Percentiles rank a stretch among this genome's conserved stretches.
Conservation (phyloP, 495 filamentous ascomycete genomes). For the Lentithecium fluviatile region DNA sequence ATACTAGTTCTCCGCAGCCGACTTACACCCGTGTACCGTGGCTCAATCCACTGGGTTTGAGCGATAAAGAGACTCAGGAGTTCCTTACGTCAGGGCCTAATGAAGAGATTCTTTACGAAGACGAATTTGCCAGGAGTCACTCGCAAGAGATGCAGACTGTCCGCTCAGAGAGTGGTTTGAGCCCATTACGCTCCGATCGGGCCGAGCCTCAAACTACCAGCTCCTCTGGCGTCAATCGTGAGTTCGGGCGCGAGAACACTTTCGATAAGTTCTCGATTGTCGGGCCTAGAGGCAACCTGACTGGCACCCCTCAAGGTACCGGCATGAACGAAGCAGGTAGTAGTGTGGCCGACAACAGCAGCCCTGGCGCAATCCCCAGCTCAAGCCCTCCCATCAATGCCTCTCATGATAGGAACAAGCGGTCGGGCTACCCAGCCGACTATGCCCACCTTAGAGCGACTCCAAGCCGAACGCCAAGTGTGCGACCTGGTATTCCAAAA, state of each 20-base stretch:
- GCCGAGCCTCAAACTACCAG: conserved; percentile 26
- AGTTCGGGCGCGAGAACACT: conserved; percentile 31
- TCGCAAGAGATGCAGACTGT: conserved; percentile 1
- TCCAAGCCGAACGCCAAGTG: too few relatives aligned
- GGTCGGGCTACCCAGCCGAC: background rate
- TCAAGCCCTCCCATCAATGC: conserved; percentile 8
- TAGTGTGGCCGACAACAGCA: conserved; percentile 42
- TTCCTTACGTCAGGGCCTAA: conserved; percentile 33
- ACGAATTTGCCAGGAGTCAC: background rate
- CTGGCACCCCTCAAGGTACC: conserved; percentile 40
- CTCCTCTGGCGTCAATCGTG: background rate
- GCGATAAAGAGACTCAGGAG: conserved; percentile 24
- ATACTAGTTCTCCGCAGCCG: background rate
- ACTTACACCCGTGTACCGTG: background rate
- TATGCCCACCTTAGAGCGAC: too few relatives aligned
- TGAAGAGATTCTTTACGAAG: conserved; percentile 32
- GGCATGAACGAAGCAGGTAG: conserved; percentile 43
- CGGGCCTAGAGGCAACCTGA: conserved; percentile 40
- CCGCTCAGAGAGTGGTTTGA: background rate
- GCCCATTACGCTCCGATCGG: conserved; percentile 1
- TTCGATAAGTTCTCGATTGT: conserved; percentile 38
- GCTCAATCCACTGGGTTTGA: conserved; percentile 4
- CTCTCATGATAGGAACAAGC: background rate
- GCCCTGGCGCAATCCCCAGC: conserved; percentile 30
- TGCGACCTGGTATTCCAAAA: too few relatives aligned